phyloP scores from a whole-genome alignment of 2,329 filamentous ascomycete genomes.

The Cercospora sp. region DNA sequence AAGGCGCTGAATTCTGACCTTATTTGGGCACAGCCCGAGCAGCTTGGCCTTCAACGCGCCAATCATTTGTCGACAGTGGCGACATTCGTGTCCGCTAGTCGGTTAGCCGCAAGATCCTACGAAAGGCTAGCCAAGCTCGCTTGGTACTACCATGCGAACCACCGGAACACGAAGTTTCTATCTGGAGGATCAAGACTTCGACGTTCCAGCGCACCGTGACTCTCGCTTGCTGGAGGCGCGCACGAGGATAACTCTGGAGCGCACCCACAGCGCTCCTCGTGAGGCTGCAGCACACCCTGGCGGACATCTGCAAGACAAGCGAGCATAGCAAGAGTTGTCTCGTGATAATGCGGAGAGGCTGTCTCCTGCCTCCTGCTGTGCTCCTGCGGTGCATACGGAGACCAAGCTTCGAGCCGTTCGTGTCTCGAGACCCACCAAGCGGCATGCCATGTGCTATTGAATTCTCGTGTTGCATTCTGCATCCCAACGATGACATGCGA shows the following conservation, averaged over 20 bases:
- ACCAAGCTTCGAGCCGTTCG: not conserved
- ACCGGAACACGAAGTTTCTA: not conserved
- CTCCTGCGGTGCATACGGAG: not conserved
- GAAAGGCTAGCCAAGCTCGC: not conserved
- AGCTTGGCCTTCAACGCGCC: not conserved
- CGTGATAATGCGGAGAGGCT: not conserved
- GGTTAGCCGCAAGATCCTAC: not conserved
- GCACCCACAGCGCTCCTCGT: not conserved
- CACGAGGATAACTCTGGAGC: not conserved
- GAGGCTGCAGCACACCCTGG: not conserved
- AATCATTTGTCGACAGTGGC: slow-evolving; percentile 8
- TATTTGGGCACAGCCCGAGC: not conserved
- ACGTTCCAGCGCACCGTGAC: not conserved
- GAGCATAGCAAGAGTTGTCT: not conserved
- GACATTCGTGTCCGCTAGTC: slow-evolving; percentile 1
- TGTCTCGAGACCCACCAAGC: not conserved
- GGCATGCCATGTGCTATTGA: not conserved
- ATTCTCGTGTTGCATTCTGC: not conserved
- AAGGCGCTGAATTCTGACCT: not conserved
- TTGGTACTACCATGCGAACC: not conserved
- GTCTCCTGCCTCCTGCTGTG: not conserved
- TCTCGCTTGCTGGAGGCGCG: not conserved
- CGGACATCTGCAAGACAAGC: not conserved
- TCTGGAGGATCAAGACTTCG: not conserved
- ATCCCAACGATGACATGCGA: not conserved